phyloP scores from a whole-genome alignment of 139 green algal species.

The Penium margaritaceum region DNA sequence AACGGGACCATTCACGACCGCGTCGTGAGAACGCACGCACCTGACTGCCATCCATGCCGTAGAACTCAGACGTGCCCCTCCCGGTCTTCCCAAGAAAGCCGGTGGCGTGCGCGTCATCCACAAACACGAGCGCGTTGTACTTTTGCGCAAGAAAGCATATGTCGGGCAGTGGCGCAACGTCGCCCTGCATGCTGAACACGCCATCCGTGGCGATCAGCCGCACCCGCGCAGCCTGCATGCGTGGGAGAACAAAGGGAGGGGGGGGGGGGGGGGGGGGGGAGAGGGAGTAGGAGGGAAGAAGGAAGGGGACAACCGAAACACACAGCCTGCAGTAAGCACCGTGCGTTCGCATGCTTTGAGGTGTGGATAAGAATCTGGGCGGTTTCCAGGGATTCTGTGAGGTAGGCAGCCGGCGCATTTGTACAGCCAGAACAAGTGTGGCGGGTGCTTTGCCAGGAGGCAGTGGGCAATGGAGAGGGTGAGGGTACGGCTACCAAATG shows the following conservation, averaged over 20 bases:
- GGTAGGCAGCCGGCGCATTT: no score
- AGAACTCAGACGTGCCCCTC: conserved; percentile 57
- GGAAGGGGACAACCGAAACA: background rate
- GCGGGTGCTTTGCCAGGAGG: no score
- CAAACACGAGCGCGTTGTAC: conserved; percentile 52
- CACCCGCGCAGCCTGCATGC: no score
- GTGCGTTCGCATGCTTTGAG: no score
- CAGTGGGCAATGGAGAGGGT: no score
- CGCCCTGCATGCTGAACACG: conserved; percentile 66
- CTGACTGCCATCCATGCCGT: conserved; percentile 50
- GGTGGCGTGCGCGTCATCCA: conserved; percentile 63
- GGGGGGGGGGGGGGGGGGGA: background rate
- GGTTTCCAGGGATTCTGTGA: no score
- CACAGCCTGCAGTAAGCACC: no score
- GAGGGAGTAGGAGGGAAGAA: background rate
- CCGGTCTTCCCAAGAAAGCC: conserved; percentile 59
- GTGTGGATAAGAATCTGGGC: no score
- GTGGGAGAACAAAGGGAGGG: no score
- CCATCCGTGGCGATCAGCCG: conserved; percentile 62
- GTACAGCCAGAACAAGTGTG: no score
- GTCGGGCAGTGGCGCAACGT: conserved; percentile 47
- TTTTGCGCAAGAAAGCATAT: conserved; percentile 55
- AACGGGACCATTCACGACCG: no score
- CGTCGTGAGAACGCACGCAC: background rate
- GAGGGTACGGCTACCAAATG: no score